A percentile compares a stretch with the other conserved stretches of the same genome.
Evolutionary conservation across 345 rosid genomes (phyloP).

Genomic region (Clarkia xantiana): DNA sequence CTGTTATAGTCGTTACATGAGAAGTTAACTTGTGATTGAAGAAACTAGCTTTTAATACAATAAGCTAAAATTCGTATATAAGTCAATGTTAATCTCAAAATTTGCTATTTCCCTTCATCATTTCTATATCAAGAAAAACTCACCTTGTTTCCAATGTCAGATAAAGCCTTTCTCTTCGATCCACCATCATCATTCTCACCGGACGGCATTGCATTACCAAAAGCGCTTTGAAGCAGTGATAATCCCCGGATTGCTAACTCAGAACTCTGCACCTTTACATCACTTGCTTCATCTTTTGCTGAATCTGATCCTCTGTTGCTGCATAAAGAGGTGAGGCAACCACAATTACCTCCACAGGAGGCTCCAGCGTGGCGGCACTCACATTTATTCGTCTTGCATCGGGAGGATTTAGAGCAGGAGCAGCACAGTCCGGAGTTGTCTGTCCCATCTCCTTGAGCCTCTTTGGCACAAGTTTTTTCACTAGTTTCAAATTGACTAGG

Average conservation of each 20-base stretch:
- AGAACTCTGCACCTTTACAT: constrained; percentile 14
- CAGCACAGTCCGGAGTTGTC: constrained; percentile 34
- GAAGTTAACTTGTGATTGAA: neutral
- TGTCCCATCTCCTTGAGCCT: constrained; percentile 19
- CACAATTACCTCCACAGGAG: constrained; percentile 53
- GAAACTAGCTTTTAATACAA: neutral
- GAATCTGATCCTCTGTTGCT: constrained; percentile 32
- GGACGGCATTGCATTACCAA: constrained; percentile 25
- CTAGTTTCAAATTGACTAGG: constrained; percentile 14
- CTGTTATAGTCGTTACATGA: too few relatives aligned
- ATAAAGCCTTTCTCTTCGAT: constrained; percentile 55
- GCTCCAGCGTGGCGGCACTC: constrained; percentile 57
- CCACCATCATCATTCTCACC: constrained; percentile 27
- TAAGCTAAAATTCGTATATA: too few relatives aligned
- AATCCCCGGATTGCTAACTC: constrained; percentile 67
- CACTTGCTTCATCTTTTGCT: constrained; percentile 14
- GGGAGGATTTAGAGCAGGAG: constrained; percentile 47
- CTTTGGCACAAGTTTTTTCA: constrained; percentile 11
- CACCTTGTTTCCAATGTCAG: constrained; percentile 62
- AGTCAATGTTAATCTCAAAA: too few relatives aligned
- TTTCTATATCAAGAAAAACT: neutral
- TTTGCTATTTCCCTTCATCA: too few relatives aligned
- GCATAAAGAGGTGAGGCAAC: constrained; percentile 48
- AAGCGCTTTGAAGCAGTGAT: constrained; percentile 64
- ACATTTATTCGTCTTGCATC: constrained; percentile 70